Evolutionary conservation across 805 yeast species (phyloP).

Genomic region (Candida schatavii): DNA sequence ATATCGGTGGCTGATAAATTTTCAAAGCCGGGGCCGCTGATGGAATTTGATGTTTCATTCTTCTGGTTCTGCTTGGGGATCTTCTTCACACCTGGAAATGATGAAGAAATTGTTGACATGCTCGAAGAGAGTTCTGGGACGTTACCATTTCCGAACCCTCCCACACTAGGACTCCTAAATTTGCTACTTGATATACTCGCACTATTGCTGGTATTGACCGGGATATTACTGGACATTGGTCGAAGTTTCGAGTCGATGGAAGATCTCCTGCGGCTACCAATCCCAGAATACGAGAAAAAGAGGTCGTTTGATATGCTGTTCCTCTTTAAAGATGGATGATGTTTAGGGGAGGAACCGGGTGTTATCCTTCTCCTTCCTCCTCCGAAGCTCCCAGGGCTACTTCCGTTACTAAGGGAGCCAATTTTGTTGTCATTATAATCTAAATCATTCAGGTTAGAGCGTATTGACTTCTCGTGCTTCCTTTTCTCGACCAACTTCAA

Average conservation of each 20-base stretch:
- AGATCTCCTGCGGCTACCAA: slow-evolving; percentile 26
- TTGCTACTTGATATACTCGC: background rate
- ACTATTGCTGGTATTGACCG: slow-evolving; percentile 7
- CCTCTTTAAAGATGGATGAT: slow-evolving; percentile 15
- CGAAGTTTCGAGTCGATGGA: slow-evolving; percentile 32
- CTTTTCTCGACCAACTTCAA: slow-evolving; percentile 53
- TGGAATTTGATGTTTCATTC: background rate
- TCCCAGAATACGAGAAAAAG: slow-evolving; percentile 13
- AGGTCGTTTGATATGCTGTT: slow-evolving; percentile 21
- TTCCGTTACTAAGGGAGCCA: slow-evolving; percentile 5
- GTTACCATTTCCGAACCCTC: slow-evolving; percentile 20
- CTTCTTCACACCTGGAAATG: slow-evolving; percentile 6
- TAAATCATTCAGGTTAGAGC: slow-evolving; percentile 26
- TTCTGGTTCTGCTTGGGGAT: slow-evolving; percentile 1
- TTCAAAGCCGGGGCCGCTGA: slow-evolving; percentile 3
- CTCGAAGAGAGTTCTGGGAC: slow-evolving; percentile 11
- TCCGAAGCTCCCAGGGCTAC: slow-evolving; percentile 4
- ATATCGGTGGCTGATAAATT: slow-evolving; percentile 7
- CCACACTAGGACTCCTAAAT: slow-evolving; percentile 17
- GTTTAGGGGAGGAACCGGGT: slow-evolving; percentile 31
- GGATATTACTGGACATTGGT: background rate
- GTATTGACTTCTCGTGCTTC: slow-evolving; percentile 31
- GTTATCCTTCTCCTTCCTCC: slow-evolving; percentile 12
- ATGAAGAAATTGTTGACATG: slow-evolving; percentile 3
- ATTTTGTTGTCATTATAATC: slow-evolving; percentile 12